These are phyloP conservation scores for Aspergillus chevalieri DNA, from an alignment of 2,329 filamentous ascomycete species.

Conservation along the genomic window DNA sequence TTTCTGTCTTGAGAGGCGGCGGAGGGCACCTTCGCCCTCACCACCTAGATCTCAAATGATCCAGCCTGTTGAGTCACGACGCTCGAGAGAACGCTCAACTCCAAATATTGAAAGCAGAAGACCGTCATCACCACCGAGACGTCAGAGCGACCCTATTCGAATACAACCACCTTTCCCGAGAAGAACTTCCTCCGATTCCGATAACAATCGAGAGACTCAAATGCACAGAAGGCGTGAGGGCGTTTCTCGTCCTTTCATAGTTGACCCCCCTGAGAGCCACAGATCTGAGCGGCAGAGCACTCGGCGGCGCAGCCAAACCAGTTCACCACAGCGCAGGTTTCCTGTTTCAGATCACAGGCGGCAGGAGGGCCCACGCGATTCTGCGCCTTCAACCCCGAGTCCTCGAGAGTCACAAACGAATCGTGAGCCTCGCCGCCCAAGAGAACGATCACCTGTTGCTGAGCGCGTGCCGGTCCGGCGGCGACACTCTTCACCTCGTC, in stretches of 20 bases:
- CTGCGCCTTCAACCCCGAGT: background rate
- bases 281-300: background rate
- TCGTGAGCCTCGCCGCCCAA: constrained; percentile 6
- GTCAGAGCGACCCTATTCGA: constrained; percentile 7
- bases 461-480: constrained; percentile 12
- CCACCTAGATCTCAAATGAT: constrained; percentile 5
- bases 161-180: constrained; percentile 12
- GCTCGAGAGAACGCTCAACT: background rate
- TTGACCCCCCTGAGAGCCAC: constrained; percentile 7
- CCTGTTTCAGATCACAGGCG: background rate
- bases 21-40: background rate
- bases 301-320: background rate
- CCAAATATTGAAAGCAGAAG: constrained; percentile 2
- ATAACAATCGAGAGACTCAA: background rate
- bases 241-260: constrained; percentile 8
- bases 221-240: constrained; percentile 5
- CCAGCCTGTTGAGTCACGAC: constrained; percentile 3
- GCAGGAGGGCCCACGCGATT: background rate
- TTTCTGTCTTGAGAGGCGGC: constrained; percentile 1
- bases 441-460: constrained; percentile 13
- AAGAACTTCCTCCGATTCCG: constrained; percentile 1
- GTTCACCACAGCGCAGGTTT: background rate
- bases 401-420: background rate
- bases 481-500: constrained; percentile 1
- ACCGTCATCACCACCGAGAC: constrained; percentile 4